These are phyloP conservation scores for Rhododendron ferrugineum DNA, from an alignment of 148 eudicot genomes.

Conservation along the genomic window DNA sequence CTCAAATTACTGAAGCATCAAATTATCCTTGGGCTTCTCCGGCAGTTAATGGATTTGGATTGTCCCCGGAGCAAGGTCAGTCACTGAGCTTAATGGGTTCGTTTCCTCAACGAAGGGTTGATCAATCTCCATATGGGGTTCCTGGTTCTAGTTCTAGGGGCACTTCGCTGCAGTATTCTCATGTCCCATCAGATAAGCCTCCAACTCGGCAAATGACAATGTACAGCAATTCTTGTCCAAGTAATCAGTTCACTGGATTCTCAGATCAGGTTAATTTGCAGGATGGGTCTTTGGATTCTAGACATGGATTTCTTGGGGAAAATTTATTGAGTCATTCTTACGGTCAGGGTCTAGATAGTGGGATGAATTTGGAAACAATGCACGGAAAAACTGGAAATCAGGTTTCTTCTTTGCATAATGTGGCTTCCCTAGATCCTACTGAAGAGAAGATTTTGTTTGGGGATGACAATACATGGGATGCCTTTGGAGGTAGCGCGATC, in stretches of 20 bases:
- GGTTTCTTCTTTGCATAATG: constrained; percentile 38
- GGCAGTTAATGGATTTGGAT: constrained; percentile 39
- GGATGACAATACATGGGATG: constrained; percentile 85
- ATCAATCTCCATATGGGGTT: constrained; percentile 78
- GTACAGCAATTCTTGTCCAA: constrained; percentile 40
- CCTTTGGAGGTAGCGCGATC: constrained; percentile 59
- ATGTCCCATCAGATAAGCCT: constrained; percentile 34
- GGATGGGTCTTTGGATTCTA: constrained; percentile 38
- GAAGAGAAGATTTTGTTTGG: constrained; percentile 89
- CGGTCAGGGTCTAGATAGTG: constrained; percentile 36
- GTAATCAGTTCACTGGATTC: constrained; percentile 45
- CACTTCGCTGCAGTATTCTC: constrained; percentile 29
- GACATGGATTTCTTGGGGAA: constrained; percentile 44
- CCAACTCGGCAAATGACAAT: constrained; percentile 36
- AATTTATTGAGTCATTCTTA: constrained; percentile 38
- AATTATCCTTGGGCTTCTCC: constrained; percentile 52
- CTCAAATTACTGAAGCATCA: constrained; percentile 41
- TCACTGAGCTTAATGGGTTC: constrained; percentile 45
- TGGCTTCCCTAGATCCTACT: constrained; percentile 70
- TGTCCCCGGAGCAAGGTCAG: constrained; percentile 54
- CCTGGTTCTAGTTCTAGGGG: constrained; percentile 62
- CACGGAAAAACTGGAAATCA: constrained; percentile 31
- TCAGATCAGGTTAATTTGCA: constrained; percentile 41
- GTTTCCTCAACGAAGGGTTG: constrained; percentile 62
- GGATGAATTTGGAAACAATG: constrained; percentile 28